Conservation (phyloP, 768 basidiomycete species). For the Tubosaeta sp. region DNA sequence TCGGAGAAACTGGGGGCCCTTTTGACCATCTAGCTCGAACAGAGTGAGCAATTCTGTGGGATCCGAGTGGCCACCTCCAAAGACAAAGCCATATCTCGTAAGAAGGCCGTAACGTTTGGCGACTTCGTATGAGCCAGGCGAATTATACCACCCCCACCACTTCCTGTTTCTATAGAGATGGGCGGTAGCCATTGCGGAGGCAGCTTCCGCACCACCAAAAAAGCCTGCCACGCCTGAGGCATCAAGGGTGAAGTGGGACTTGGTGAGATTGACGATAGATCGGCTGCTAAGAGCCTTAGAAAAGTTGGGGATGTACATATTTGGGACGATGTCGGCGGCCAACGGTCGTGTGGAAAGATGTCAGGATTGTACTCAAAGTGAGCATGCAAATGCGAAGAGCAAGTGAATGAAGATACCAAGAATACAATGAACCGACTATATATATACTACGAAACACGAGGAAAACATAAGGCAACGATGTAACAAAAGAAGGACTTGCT, state of each 20-base stretch:
- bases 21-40: slow-evolving; percentile 5
- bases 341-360: neutral
- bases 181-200: slow-evolving; percentile 32
- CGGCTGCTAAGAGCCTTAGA: neutral
- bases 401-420: too few species aligned
- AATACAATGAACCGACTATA: too few species aligned
- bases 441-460: too few species aligned
- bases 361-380: too few species aligned
- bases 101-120: slow-evolving; percentile 29
- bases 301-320: slow-evolving; percentile 4
- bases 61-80: slow-evolving; percentile 20
- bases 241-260: slow-evolving; percentile 19
- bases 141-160: slow-evolving; percentile 32
- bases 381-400: too few species aligned
- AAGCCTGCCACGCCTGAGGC: slow-evolving; percentile 18
- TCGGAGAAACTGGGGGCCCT: slow-evolving; percentile 8
- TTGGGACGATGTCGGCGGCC: neutral
- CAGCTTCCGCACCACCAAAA: slow-evolving; percentile 28
- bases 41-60: slow-evolving; percentile 5
- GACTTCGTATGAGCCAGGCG: slow-evolving; percentile 29
- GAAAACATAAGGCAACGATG: too few species aligned
- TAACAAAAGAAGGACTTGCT: too few species aligned
- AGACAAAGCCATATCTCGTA: slow-evolving; percentile 24
- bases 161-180: slow-evolving; percentile 26
- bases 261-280: slow-evolving; percentile 5